These are phyloP conservation scores for Apocynum venetum DNA, from an alignment of 257 asterid genomes.

Conservation along the genomic window DNA sequence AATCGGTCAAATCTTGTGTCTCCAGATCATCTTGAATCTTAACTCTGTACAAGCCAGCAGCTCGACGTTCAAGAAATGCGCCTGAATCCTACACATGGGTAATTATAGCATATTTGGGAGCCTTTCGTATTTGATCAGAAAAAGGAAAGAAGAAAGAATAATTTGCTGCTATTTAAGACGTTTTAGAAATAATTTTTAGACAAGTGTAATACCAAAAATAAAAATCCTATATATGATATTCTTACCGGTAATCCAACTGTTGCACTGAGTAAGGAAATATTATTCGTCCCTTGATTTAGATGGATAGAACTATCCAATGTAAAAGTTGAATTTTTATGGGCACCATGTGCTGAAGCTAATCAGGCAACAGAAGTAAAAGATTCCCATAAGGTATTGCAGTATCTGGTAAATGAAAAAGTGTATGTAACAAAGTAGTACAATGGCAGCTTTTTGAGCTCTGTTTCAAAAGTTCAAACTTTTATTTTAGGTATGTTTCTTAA, in stretches of 20 bases:
- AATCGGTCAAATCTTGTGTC: slow-evolving; percentile 27
- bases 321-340: slow-evolving; percentile 31
- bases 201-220: no score
- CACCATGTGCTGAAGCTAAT: slow-evolving; percentile 68
- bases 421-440: no score
- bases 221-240: not conserved
- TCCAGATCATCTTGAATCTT: slow-evolving; percentile 31
- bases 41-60: slow-evolving; percentile 46
- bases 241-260: slow-evolving; percentile 81
- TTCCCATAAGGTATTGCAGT: not conserved
- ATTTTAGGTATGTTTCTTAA: no score
- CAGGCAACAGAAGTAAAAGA: not conserved
- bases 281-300: slow-evolving; percentile 48
- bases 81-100: slow-evolving; percentile 64
- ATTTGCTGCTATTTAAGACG: not conserved
- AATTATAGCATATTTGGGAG: not conserved
- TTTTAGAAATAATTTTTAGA: no score
- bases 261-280: slow-evolving; percentile 66
- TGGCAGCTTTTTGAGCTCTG: no score
- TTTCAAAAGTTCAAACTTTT: no score
- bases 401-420: not conserved
- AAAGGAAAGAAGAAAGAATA: not conserved
- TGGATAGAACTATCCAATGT: slow-evolving; percentile 27
- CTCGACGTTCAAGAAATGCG: slow-evolving; percentile 58
- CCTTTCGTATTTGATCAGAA: not conserved